phyloP scores from a whole-genome alignment of 2,329 filamentous ascomycete species.

The Colletotrichum agaves region DNA sequence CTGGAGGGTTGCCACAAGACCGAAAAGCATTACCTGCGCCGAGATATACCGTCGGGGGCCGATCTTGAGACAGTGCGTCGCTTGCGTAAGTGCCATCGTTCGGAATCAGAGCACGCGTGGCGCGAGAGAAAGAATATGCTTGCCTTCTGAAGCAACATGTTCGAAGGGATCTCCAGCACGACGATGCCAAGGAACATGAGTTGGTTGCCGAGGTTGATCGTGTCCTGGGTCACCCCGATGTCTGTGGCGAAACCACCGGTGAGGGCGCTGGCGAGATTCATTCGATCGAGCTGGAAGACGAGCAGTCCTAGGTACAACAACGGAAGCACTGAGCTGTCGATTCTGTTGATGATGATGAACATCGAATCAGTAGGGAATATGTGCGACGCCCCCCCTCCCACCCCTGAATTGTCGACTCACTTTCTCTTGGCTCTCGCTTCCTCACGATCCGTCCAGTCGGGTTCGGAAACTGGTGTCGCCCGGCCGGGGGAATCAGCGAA shows the following conservation, averaged over 20 bases:
- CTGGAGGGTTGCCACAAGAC: constrained; percentile 57
- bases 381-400: too few species aligned
- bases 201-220: constrained; percentile 63
- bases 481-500: neutral
- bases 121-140: neutral
- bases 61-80: constrained; percentile 45
- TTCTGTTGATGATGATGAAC: constrained; percentile 43
- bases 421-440: constrained; percentile 37
- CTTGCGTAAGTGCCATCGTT: fast-evolving
- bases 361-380: too few species aligned
- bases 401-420: constrained; percentile 10
- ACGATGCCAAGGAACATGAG: constrained; percentile 63
- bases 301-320: constrained; percentile 60
- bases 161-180: constrained; percentile 61
- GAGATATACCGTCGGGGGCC: constrained; percentile 61
- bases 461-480: neutral
- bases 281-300: constrained; percentile 63
- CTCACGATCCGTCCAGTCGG: constrained; percentile 36
- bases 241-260: constrained; percentile 58
- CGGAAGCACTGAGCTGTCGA: constrained; percentile 58
- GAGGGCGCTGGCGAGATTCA: constrained; percentile 62
- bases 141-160: constrained; percentile 53
- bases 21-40: constrained; percentile 59
- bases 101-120: neutral
- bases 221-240: constrained; percentile 56